Base-by-base conservation (phyloP, 371 early-diverging fungal genomes). In the Fennellomyces sp. region DNA sequence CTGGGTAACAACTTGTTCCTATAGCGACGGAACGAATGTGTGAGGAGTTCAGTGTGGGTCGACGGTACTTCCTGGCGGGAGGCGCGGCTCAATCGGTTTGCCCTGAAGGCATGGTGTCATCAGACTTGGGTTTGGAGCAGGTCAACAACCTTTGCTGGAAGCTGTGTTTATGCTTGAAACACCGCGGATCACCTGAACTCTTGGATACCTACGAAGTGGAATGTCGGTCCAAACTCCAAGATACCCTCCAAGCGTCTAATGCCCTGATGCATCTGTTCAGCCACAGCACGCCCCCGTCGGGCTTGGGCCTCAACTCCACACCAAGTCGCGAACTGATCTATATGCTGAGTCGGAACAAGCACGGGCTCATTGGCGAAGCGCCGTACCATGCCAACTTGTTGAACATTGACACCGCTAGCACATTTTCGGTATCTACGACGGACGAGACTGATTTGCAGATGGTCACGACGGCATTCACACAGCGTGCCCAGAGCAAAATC, bases 71-170 rank as follows among this genome's bases (percentile, higher is more conserved):
- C 25, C 60, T 76, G 25, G 56, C 70, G 27, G 73, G 76, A 2
- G 62, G 67, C 29, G 68, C 78, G 7, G 66, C 78, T 7, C 78
- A 78, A 52, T 28, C 38, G 0, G 52, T 69, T 11, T 36, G 25
- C 5, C 65, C 70, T 8, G 69, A 66, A 11, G 41, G 72, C 10
- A 64, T 74, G n/a, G 26, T 59, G 17, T 56, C 68, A 13, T 51
- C 66, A 8, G 66, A 70, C 41, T 25, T 66, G 0, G 64, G 66
- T 21, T 36, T 74, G 10, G 75, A 74, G 31, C 73, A 70, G 33
- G 69, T 66, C 3, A 68, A 70, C 29, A 78, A 74, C 39, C 15
- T 78, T 10, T 69, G 73, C 19, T 78, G 78, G 78, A 78, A 78
- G 49, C 49, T 78, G 27, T 63, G 53, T 23, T 57, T 78, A 1